Percentiles rank a stretch among this genome's conserved stretches.
Conservation (phyloP, 768 basidiomycete species). For the Termitomyces sp. region DNA sequence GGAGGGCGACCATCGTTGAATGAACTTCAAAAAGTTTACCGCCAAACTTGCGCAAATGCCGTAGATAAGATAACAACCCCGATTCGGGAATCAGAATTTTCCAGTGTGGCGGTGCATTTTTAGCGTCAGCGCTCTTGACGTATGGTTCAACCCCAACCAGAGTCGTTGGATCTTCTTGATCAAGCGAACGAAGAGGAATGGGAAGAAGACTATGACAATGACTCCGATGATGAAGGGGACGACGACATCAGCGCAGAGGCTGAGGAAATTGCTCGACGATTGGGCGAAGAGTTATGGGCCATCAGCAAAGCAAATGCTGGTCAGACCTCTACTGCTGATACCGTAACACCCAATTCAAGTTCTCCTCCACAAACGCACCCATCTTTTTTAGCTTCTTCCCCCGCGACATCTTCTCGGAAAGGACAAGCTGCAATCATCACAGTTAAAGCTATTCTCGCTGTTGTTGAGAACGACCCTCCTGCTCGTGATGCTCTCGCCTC, state of each 20-base stretch:
- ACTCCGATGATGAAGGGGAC: slow-evolving; percentile 52
- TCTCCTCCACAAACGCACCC: neutral
- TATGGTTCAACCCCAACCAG: slow-evolving; percentile 10
- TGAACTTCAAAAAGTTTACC: slow-evolving; percentile 9
- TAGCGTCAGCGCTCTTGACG: neutral
- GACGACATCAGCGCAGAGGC: slow-evolving; percentile 67
- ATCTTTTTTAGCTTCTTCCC: slow-evolving; percentile 10
- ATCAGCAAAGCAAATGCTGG: slow-evolving; percentile 60
- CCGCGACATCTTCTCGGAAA: slow-evolving; percentile 30
- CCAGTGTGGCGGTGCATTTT: slow-evolving; percentile 10
- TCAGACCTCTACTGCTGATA: slow-evolving; percentile 12
- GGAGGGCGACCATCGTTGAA: slow-evolving; percentile 6
- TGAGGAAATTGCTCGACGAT: slow-evolving; percentile 65
- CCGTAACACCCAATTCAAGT: slow-evolving; percentile 4
- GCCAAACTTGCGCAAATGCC: slow-evolving; percentile 29
- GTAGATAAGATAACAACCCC: slow-evolving; percentile 25
- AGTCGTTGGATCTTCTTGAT: neutral
- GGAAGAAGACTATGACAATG: slow-evolving; percentile 39
- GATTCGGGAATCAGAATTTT: slow-evolving; percentile 4
- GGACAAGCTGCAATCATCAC: slow-evolving; percentile 61
- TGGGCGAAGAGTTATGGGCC: slow-evolving; percentile 78
- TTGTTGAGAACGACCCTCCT: slow-evolving; percentile 51
- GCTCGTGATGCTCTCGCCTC: slow-evolving; percentile 53
- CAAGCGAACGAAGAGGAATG: slow-evolving; percentile 27
- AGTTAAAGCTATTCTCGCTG: slow-evolving; percentile 57